Conservation (phyloP, 257 asterid genomes). For the Capsicum baccatum region DNA sequence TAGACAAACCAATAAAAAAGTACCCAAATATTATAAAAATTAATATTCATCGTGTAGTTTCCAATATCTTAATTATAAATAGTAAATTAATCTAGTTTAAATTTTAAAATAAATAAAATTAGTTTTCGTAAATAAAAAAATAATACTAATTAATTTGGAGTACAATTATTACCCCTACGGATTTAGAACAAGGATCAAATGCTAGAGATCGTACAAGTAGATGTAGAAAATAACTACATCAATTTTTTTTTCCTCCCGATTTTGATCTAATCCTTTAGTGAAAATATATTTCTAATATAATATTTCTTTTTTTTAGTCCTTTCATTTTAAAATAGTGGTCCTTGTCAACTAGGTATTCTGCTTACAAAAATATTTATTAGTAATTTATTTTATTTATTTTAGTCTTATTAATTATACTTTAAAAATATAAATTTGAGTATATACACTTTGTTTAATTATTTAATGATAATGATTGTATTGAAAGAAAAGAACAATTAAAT, state of each 20-base stretch:
- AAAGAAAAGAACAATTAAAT: too few species aligned
- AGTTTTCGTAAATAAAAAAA: background rate
- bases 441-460: too few species aligned
- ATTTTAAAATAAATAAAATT: background rate
- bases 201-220: slow-evolving; percentile 1
- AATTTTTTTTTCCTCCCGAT: background rate
- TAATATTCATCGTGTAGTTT: too few species aligned
- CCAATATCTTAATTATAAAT: background rate
- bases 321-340: too few species aligned
- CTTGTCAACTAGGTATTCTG: too few species aligned
- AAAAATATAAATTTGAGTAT: too few species aligned
- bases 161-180: background rate
- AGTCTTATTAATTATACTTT: too few species aligned
- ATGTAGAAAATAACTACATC: background rate
- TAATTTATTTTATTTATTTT: too few species aligned
- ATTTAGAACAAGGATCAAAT: background rate
- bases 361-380: too few species aligned
- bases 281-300: background rate
- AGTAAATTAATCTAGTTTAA: background rate
- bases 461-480: too few species aligned
- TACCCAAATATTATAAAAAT: too few species aligned
- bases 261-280: background rate
- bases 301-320: background rate
- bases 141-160: background rate
- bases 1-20: too few species aligned